Percentiles rank a stretch among this genome's conserved stretches.
Evolutionary conservation across 2,329 filamentous ascomycete genomes (phyloP).

Genomic region (Madurella mycetomatis): DNA sequence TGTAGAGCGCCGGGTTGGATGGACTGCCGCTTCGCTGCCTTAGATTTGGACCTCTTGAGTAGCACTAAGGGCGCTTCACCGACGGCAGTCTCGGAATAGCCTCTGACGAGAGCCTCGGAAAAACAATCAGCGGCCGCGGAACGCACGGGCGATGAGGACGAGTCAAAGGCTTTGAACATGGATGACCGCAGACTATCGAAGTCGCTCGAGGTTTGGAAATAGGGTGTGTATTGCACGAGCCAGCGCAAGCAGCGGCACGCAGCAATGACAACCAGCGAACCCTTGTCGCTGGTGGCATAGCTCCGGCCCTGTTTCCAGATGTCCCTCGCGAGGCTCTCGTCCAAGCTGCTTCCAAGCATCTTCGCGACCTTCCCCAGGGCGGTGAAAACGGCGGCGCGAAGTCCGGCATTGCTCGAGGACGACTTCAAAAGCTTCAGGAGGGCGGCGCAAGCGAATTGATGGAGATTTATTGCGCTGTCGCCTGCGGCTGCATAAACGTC

Average conservation of each 20-base stretch:
- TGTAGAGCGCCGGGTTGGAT: slow-evolving; percentile 53
- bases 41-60: slow-evolving; percentile 65
- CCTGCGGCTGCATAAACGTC: slow-evolving; percentile 88
- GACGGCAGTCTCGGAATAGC: slow-evolving; percentile 59
- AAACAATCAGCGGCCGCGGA: slow-evolving; percentile 84
- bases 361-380: slow-evolving; percentile 70
- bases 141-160: slow-evolving; percentile 66
- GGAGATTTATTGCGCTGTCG: slow-evolving; percentile 83
- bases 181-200: slow-evolving; percentile 83
- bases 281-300: slow-evolving; percentile 74
- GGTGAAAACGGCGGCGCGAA: slow-evolving; percentile 72
- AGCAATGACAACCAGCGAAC: slow-evolving; percentile 70
- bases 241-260: slow-evolving; percentile 76
- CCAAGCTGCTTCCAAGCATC: slow-evolving; percentile 72
- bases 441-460: slow-evolving; percentile 66
- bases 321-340: slow-evolving; percentile 81
- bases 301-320: slow-evolving; percentile 88
- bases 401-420: slow-evolving; percentile 72
- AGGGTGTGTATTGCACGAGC: slow-evolving; percentile 66
- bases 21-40: slow-evolving; percentile 51
- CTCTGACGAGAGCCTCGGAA: slow-evolving; percentile 76
- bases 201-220: slow-evolving; percentile 83
- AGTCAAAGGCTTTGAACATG: slow-evolving; percentile 84
- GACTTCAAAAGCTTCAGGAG: slow-evolving; percentile 76
- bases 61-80: slow-evolving; percentile 50